phyloP scores from a whole-genome alignment of 305 asterid genomes.

The Caryopteris hybrid region DNA sequence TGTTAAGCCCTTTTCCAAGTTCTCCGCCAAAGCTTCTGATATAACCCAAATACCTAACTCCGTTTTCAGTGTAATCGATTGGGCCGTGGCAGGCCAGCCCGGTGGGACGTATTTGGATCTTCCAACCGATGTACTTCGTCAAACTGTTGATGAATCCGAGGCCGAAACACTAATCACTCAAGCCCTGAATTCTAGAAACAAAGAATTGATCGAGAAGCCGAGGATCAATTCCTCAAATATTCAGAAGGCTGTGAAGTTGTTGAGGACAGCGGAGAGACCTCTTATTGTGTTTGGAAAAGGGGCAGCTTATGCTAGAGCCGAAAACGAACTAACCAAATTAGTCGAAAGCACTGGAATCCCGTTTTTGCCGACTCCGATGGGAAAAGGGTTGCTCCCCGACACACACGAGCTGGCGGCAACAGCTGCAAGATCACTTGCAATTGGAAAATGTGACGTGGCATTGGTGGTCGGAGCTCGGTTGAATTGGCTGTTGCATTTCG shows the following conservation, averaged over 20 bases:
- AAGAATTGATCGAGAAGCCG: conserved; percentile 36
- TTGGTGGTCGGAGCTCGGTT: conserved; percentile 84
- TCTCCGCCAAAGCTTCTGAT: conserved; percentile 62
- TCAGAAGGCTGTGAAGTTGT: conserved; percentile 54
- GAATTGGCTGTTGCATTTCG: conserved; percentile 86
- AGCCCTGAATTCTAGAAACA: conserved; percentile 41
- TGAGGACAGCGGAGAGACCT: conserved; percentile 73
- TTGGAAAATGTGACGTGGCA: conserved; percentile 83
- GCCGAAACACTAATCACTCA: conserved; percentile 50
- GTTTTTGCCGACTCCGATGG: conserved; percentile 89
- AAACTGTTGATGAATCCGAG: conserved; percentile 43
- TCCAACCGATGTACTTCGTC: conserved; percentile 75
- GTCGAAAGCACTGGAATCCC: conserved; percentile 76
- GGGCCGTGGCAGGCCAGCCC: conserved; percentile 59
- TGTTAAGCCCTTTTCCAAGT: conserved; percentile 68
- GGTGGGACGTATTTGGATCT: conserved; percentile 82
- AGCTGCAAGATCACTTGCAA: conserved; percentile 81
- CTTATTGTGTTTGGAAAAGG: conserved; percentile 88
- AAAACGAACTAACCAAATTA: conserved; percentile 44
- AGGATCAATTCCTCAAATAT: conserved; percentile 31
- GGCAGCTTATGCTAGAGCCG: conserved; percentile 75
- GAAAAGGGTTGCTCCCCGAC: conserved; percentile 74
- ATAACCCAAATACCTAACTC: conserved; percentile 45
- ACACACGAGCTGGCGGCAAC: conserved; percentile 81
- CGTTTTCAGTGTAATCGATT: conserved; percentile 59